Conservation (phyloP, 1,139 yeast genomes). For the Protomyces inundatus region DNA sequence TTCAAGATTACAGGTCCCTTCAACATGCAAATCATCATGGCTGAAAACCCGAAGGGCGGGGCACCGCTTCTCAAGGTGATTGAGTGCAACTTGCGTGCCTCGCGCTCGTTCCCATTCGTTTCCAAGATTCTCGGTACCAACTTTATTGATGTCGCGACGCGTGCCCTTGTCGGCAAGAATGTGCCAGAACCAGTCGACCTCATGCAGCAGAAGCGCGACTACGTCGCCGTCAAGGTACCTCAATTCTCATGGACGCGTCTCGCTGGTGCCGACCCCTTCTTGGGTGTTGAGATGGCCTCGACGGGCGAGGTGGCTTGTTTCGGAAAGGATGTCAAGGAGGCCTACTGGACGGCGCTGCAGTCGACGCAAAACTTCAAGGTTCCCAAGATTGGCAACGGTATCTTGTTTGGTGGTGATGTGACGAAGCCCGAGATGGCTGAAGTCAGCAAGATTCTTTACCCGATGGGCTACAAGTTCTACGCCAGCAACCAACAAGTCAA, state of each 20-base stretch:
- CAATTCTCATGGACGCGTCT: constrained; percentile 96
- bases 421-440: constrained; percentile 62
- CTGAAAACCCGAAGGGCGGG: constrained; percentile 42
- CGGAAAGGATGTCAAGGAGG: constrained; percentile 77
- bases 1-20: constrained; percentile 97
- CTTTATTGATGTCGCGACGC: constrained; percentile 90
- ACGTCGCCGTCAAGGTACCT: constrained; percentile 95
- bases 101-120: constrained; percentile 97
- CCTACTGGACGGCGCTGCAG: constrained; percentile 96
- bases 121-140: constrained; percentile 91
- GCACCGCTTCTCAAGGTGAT: constrained; percentile 74
- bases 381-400: constrained; percentile 84
- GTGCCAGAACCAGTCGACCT: constrained; percentile 66
- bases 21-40: constrained; percentile 93
- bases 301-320: constrained; percentile 98
- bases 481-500: constrained; percentile 71
- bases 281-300: constrained; percentile 98
- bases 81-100: constrained; percentile 97
- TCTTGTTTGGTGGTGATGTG: constrained; percentile 90
- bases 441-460: constrained; percentile 64
- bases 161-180: constrained; percentile 69
- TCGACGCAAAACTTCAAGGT: constrained; percentile 93
- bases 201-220: constrained; percentile 55
- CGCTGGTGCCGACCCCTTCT: constrained; percentile 98
- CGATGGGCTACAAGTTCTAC: constrained; percentile 76